Evolutionary conservation across 805 yeast species (phyloP), one percentile per base, ranked within the genome.

Genomic region (Kluyveromyces nonfermentans): DNA sequence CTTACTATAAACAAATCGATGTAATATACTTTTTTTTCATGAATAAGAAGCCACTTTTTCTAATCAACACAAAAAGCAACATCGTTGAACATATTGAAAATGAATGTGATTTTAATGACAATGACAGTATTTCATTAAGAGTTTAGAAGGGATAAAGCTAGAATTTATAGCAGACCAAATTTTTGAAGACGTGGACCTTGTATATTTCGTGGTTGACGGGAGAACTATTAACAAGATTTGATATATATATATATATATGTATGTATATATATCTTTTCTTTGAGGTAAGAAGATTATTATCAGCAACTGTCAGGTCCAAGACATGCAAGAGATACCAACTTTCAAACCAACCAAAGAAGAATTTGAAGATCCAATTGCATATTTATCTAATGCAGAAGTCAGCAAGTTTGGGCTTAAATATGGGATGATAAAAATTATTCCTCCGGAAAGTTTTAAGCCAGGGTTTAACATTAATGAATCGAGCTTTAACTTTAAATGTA

Each of bases 401-500:
- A 50, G 53, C 2, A 40, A 54, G 2, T 53, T 71, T 8, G 95
- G 93, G 2, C 62, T 58, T 28, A 58, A 64, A 22, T 77, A 72
- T 58, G 96, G 96, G 0, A 88, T 93, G 54, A 63, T 87, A 36
- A 89, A 88, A 55, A 58, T 89, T 2, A 67, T 74, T 6, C 81
- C 94, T 4, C 89, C 90, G 0, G 46, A 46, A 0, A 53, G 51
- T 1, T 75, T 75, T 67, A 57, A 63, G 16, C 81, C 73, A 3
- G 77, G 76, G 0, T 72, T 82, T 49, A 70, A 78, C 43, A 64
- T 83, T 17, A 70, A 82, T 40, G 65, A 68, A 37, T 53, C 64
- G 6, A 57, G 56, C n/a, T 83, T 84, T 60, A 70, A 63, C 40
- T 84, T 85, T 55, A 80, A 76, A 48, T 82, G 87, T 7, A 62